Evolutionary conservation across 306 rosid genomes (phyloP).

Genomic region (Quercus engelmannii): DNA sequence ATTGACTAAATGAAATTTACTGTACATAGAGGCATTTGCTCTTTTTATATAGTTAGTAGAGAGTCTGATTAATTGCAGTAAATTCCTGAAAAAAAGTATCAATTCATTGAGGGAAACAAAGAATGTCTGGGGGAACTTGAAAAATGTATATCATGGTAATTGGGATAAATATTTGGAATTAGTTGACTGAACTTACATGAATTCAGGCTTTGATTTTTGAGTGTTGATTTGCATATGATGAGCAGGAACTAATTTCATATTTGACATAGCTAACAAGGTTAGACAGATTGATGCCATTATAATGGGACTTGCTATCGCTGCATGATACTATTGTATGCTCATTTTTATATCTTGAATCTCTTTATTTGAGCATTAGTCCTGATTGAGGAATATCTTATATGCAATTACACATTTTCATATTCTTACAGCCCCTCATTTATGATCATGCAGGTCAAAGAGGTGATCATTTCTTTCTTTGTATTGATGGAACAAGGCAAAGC

Average conservation of each 20-base stretch:
- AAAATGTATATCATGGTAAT: not conserved
- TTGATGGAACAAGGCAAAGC: slow-evolving; percentile 96
- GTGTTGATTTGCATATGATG: too few relatives aligned
- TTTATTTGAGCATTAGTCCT: slow-evolving; percentile 3
- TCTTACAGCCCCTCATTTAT: slow-evolving; percentile 13
- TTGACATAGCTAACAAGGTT: not conserved
- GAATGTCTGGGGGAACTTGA: too few relatives aligned
- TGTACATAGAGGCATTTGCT: too few relatives aligned
- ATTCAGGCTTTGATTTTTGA: too few relatives aligned
- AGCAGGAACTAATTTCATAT: not conserved
- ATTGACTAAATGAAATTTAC: too few relatives aligned
- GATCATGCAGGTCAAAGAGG: slow-evolving; percentile 80
- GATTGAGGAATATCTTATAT: slow-evolving; percentile 1
- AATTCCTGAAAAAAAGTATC: too few relatives aligned
- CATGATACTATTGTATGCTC: not conserved
- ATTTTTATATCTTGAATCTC: not conserved
- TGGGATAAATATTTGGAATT: not conserved
- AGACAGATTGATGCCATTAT: not conserved
- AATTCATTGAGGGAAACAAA: too few relatives aligned
- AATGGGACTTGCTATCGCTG: not conserved
- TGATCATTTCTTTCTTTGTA: slow-evolving; percentile 78
- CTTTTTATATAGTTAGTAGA: too few relatives aligned
- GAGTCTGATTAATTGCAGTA: too few relatives aligned
- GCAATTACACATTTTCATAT: slow-evolving; percentile 2
- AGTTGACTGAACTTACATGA: too few relatives aligned